These are phyloP conservation scores for Aspergillaceae sp. DNA, from an alignment of 2,329 filamentous ascomycete species.

Conservation along the genomic window DNA sequence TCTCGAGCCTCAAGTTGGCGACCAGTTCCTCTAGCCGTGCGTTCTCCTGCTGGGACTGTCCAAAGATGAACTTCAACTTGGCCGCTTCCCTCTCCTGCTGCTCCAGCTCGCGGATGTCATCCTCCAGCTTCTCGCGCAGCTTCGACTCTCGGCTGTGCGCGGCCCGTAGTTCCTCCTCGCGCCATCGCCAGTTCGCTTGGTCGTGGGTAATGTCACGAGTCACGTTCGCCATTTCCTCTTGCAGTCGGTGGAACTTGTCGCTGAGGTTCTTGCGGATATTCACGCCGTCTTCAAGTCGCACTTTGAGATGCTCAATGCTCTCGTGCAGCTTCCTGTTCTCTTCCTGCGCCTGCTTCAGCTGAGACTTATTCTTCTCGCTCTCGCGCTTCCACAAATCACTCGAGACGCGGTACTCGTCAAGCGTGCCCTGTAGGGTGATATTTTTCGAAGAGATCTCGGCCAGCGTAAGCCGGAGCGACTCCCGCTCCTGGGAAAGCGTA, in stretches of 20 bases:
- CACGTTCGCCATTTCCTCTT: constrained; percentile 75
- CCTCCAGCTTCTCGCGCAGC: constrained; percentile 51
- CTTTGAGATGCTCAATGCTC: constrained; percentile 63
- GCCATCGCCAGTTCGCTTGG: constrained; percentile 67
- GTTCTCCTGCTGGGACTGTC: constrained; percentile 51
- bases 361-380: constrained; percentile 44
- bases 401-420: constrained; percentile 56
- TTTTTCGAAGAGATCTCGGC: constrained; percentile 51
- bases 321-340: constrained; percentile 67
- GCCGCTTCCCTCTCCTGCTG: constrained; percentile 67
- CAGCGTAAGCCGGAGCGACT: constrained; percentile 45
- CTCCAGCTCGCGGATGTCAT: constrained; percentile 53
- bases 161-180: constrained; percentile 48
- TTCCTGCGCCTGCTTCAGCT: constrained; percentile 43
- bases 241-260: constrained; percentile 71
- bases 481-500: constrained; percentile 61
- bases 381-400: constrained; percentile 52
- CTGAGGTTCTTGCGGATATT: constrained; percentile 77
- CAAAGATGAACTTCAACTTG: constrained; percentile 70
- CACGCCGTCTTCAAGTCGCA: constrained; percentile 77
- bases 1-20: constrained; percentile 43
- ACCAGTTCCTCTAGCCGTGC: constrained; percentile 56
- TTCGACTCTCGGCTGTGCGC: constrained; percentile 61
- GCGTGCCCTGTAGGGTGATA: constrained; percentile 50
- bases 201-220: constrained; percentile 74